Evolutionary conservation across 1,284 basidiomycete genomes (phyloP), one percentile per base, ranked within the genome.

Genomic region (Testicularia cyperi): DNA sequence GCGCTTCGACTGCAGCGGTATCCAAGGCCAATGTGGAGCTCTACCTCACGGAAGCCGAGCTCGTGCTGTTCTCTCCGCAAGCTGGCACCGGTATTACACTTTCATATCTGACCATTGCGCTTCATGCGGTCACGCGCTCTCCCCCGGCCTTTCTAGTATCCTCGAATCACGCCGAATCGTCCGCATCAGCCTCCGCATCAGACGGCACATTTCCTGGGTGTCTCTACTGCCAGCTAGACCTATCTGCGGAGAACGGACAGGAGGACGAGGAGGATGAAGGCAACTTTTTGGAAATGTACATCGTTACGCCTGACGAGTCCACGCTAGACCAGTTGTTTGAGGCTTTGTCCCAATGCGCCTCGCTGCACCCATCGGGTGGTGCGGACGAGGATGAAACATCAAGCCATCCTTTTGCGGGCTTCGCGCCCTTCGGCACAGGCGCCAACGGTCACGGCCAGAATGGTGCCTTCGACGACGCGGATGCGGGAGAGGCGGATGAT

Each of bases 321-420:
- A 26, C 68, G 92, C 91, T 95, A 48, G 88, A 94, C 53, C 74
- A 82, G 12, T 88, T 97, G 40, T 97, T 96, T 72, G 85, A 89
- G 61, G 84, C 88, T 9, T 81, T 97, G 15, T 95, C 92, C 0
- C 70, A 83, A 41, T 96, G 92, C 75, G 90, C 92, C 4, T 85
- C 92, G 2, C 81, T 97, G 15, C 90, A 97, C 72, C 91, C 90
- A 16, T 79, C 78, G 2, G 68, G 70, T 2, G 54, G 44, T 8
- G 38, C 22, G 14, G 58, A 77, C 1, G 57, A 27, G 19, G 45
- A 31, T 14, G 48, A 43, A 5, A 8, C 12, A 6, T 13, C 9
- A 20, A 8, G 40, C 3, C 51, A 74, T 44, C 74, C 74, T 10
- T 69, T 76, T 26, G 58, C 72, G 1, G 61, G 58, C 10, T 39